A percentile compares a stretch with the other conserved stretches of the same genome.
Conservation (phyloP, 2,329 filamentous ascomycete genomes). For the Apiospora saccharicola region DNA sequence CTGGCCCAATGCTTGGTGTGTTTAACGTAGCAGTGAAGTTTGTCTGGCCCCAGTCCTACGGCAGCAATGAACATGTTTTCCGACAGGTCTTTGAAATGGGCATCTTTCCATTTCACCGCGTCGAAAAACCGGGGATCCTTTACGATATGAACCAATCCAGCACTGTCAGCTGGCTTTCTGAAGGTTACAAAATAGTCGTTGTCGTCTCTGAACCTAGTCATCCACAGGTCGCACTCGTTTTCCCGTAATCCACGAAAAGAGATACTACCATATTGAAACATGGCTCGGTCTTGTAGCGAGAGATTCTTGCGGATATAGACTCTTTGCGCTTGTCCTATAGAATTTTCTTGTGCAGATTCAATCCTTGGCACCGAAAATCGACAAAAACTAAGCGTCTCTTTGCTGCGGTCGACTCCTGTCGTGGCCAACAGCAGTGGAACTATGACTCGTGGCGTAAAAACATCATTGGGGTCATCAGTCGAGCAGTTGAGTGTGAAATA, state of each 20-base stretch:
- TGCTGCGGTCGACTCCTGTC: not conserved
- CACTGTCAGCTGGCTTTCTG: not conserved
- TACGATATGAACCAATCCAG: not conserved
- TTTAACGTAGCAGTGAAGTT: not conserved
- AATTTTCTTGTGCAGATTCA: not conserved
- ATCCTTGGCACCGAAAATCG: not conserved
- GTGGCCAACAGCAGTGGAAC: not conserved
- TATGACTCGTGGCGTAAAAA: not conserved
- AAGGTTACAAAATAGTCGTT: not conserved
- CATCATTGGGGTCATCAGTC: not conserved
- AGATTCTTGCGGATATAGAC: not conserved
- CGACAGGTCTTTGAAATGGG: not conserved
- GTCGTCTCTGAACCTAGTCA: not conserved
- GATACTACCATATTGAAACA: not conserved
- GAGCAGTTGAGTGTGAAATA: not conserved
- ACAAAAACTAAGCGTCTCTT: not conserved
- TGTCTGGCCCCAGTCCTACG: not conserved
- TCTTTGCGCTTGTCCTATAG: not conserved
- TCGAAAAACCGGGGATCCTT: not conserved
- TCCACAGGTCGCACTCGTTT: not conserved
- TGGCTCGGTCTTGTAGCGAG: not conserved
- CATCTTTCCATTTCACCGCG: not conserved
- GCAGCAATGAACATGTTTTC: not conserved
- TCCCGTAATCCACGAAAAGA: not conserved
- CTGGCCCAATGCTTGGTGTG: not conserved